These are phyloP conservation scores for Coemansia sp. DNA, from an alignment of 192 early-diverging fungal genomes.

Conservation along the genomic window DNA sequence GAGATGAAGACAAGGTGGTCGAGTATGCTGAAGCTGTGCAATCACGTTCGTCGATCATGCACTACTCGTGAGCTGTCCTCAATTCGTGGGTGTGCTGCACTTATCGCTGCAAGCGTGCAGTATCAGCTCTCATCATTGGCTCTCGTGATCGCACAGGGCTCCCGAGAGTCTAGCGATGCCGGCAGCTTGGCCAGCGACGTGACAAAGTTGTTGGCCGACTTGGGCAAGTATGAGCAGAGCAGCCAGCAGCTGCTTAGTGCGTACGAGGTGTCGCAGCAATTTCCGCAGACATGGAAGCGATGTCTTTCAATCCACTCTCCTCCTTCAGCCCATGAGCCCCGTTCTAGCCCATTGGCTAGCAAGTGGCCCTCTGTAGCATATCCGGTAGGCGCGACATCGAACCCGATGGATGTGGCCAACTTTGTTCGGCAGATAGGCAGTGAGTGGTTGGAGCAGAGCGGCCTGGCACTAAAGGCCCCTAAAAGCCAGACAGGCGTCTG, in stretches of 20 bases:
- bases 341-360: constrained; percentile 27
- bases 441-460: constrained; percentile 34
- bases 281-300: constrained; percentile 40
- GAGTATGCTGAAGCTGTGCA: constrained; percentile 42
- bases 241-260: constrained; percentile 21
- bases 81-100: constrained; percentile 34
- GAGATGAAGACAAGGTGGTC: constrained; percentile 42
- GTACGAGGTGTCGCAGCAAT: constrained; percentile 17
- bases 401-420: constrained; percentile 50
- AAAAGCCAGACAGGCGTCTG: not conserved
- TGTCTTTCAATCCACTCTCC: constrained; percentile 15
- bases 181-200: constrained; percentile 1
- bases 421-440: constrained; percentile 40
- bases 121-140: constrained; percentile 33
- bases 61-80: constrained; percentile 13
- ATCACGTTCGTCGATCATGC: constrained; percentile 24
- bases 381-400: constrained; percentile 41
- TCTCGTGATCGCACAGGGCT: constrained; percentile 8
- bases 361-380: constrained; percentile 43
- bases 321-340: constrained; percentile 28
- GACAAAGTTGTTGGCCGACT: constrained; percentile 15
- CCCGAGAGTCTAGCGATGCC: not conserved
- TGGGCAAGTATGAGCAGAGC: constrained; percentile 25
- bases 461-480: constrained; percentile 28
- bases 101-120: constrained; percentile 27